Evolutionary conservation across 371 early-diverging fungal genomes (phyloP).

Genomic region (Ordospora colligata): DNA sequence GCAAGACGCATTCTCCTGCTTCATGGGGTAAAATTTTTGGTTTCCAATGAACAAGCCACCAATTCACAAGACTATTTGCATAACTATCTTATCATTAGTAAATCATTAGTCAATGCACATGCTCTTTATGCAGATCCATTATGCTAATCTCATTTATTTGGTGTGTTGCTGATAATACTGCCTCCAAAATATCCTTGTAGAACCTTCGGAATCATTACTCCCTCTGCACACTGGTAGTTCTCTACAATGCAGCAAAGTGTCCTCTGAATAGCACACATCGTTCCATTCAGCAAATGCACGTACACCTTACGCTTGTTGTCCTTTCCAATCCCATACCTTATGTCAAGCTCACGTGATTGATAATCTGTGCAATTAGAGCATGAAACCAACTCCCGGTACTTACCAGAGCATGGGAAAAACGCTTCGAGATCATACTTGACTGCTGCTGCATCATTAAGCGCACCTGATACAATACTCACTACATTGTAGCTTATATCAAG

Average conservation of each 20-base stretch:
- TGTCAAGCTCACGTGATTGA: slow-evolving; percentile 83
- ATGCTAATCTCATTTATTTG: not conserved
- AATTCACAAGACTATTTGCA: no score
- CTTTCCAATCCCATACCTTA: slow-evolving; percentile 89
- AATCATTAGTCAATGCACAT: no score
- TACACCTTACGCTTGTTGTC: slow-evolving; percentile 70
- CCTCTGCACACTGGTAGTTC: slow-evolving; percentile 81
- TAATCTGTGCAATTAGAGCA: slow-evolving; percentile 99
- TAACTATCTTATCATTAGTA: no score
- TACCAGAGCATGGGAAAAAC: slow-evolving; percentile 84
- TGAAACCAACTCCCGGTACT: slow-evolving; percentile 93
- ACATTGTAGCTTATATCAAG: slow-evolving; percentile 79
- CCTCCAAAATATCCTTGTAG: slow-evolving; percentile 51
- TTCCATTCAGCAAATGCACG: slow-evolving; percentile 95
- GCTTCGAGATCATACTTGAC: slow-evolving; percentile 99
- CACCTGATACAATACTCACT: slow-evolving; percentile 87
- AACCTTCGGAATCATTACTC: slow-evolving; percentile 64
- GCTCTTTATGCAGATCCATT: no score
- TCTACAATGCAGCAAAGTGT: slow-evolving; percentile 92
- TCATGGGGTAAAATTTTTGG: slow-evolving; percentile 10
- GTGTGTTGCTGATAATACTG: not conserved
- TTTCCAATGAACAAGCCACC: not conserved
- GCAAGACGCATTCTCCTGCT: not conserved
- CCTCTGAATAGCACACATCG: slow-evolving; percentile 90
- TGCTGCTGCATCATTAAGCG: slow-evolving; percentile 95